phyloP scores from a whole-genome alignment of 2,329 filamentous ascomycete genomes.

The Verticillium tricorpus region DNA sequence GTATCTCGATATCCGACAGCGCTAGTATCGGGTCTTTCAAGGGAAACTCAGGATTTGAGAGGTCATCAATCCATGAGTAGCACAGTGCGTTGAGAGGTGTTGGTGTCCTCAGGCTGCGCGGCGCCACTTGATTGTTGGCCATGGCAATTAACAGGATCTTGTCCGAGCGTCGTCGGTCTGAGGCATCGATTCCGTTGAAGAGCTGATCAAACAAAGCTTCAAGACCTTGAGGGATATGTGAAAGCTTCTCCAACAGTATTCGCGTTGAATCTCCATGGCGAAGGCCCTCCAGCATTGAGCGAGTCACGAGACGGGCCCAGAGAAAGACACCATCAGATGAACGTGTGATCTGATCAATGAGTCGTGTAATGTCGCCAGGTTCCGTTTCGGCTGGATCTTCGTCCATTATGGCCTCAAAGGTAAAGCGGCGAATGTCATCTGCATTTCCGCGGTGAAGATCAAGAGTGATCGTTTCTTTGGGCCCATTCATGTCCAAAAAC shows the following conservation, averaged over 20 bases:
- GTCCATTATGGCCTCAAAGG: background rate
- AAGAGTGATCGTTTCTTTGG: constrained; percentile 1
- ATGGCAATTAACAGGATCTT: background rate
- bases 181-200: background rate
- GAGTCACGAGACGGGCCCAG: background rate
- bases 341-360: background rate
- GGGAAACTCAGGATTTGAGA: background rate
- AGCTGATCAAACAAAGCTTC: background rate
- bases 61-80: background rate
- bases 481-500: constrained; percentile 13
- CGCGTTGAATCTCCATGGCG: background rate
- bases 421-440: constrained; percentile 7
- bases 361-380: background rate
- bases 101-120: background rate
- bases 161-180: background rate
- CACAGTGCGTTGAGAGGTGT: background rate
- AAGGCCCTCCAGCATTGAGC: background rate
- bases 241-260: background rate
- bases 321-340: background rate
- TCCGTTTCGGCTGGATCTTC: background rate
- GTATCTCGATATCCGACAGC: background rate
- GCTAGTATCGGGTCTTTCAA: background rate
- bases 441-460: constrained; percentile 14
- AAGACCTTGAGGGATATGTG: background rate
- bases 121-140: background rate